Conservation (phyloP, 2,329 filamentous ascomycete genomes). For the Dactylellina sp. region DNA sequence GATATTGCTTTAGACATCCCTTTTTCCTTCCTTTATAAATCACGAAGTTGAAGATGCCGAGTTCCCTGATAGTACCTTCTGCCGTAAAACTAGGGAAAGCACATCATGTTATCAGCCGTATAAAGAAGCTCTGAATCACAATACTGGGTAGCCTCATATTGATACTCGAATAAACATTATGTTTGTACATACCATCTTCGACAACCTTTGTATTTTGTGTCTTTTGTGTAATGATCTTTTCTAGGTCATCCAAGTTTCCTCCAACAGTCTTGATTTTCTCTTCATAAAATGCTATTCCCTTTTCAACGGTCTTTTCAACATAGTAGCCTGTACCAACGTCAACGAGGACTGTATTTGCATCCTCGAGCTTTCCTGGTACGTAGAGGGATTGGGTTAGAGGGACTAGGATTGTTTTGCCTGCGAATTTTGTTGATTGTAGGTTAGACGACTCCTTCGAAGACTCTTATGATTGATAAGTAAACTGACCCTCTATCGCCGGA, state of each 20-base stretch:
- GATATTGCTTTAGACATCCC: not conserved
- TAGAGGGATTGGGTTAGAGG: conserved; percentile 95
- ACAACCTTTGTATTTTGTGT: conserved; percentile 85
- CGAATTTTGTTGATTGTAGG: conserved; percentile 46
- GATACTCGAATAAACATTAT: not conserved
- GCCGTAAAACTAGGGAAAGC: conserved; percentile 32
- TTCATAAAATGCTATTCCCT: conserved; percentile 76
- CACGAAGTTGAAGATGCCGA: conserved; percentile 34
- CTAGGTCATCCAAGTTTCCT: conserved; percentile 74
- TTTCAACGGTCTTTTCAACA: conserved; percentile 79
- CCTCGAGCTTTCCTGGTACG: conserved; percentile 82
- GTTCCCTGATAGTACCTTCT: conserved; percentile 39
- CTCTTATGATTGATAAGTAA: not conserved
- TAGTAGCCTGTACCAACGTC: conserved; percentile 95
- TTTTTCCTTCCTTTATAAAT: no score
- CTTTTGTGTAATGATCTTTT: conserved; percentile 78
- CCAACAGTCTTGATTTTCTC: conserved; percentile 75
- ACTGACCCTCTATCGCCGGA: conserved; percentile 63
- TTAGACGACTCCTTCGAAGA: not conserved
- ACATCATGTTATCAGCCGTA: not conserved
- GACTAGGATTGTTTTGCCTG: conserved; percentile 80
- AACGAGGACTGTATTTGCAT: conserved; percentile 82
- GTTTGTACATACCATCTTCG: conserved; percentile 76
- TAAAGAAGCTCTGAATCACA: no score
- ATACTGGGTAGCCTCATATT: not conserved